Percentiles rank a stretch among this genome's conserved stretches.
phyloP scores from a whole-genome alignment of 148 eudicot species.

The Camellia sinensis region DNA sequence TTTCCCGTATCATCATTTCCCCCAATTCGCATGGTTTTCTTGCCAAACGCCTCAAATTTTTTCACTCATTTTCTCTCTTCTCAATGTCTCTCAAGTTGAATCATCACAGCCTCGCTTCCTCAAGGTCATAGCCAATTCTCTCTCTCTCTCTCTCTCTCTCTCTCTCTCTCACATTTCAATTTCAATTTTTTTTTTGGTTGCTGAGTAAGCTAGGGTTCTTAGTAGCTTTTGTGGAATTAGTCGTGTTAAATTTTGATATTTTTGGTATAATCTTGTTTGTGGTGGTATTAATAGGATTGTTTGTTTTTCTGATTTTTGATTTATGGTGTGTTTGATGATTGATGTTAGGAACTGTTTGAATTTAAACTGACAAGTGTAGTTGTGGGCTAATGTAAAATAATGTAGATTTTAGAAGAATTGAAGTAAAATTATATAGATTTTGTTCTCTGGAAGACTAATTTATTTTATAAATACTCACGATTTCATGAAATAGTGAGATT shows the following conservation, averaged over 20 bases:
- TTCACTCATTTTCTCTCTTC: neutral
- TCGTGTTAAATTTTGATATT: neutral
- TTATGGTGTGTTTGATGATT: neutral
- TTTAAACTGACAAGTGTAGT: neutral
- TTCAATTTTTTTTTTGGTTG: neutral
- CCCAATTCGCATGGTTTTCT: neutral
- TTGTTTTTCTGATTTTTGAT: neutral
- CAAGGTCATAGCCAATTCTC: constrained; percentile 29
- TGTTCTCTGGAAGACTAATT: no score
- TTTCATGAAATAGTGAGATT: no score
- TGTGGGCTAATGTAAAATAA: no score
- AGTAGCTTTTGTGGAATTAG: neutral
- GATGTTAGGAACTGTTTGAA: neutral
- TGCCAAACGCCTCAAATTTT: neutral
- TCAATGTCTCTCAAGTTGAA: constrained; percentile 48
- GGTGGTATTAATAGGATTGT: neutral
- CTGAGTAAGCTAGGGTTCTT: constrained; percentile 12
- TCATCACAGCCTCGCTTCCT: constrained; percentile 33
- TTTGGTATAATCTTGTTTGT: neutral
- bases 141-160: neutral
- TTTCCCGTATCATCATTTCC: neutral
- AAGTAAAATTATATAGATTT: no score
- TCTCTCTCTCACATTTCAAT: neutral
- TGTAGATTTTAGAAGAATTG: no score
- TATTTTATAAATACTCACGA: no score